Conservation (phyloP, 208 protist species). For the Acanthamoeba rhysodes region DNA sequence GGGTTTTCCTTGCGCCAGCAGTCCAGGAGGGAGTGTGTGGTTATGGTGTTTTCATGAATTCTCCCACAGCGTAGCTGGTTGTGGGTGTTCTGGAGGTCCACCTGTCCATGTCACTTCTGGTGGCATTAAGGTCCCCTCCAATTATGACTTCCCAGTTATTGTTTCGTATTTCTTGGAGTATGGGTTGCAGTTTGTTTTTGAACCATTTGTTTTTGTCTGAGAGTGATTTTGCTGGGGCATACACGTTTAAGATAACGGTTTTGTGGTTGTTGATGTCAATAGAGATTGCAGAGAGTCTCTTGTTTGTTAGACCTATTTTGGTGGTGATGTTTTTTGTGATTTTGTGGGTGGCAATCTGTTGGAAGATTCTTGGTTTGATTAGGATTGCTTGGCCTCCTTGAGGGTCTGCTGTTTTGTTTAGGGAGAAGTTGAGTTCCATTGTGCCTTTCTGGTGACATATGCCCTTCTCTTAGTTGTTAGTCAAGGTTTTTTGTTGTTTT, state of each 20-base stretch:
- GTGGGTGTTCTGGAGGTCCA: not conserved
- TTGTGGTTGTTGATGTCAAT: not conserved
- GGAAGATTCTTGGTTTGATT: not conserved
- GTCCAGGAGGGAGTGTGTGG: not conserved
- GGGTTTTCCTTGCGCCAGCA: not conserved
- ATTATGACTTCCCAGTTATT: not conserved
- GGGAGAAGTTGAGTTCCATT: not conserved
- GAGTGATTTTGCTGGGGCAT: not conserved
- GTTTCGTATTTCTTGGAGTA: not conserved
- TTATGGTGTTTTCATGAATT: not conserved
- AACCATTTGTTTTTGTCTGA: not conserved
- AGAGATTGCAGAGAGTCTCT: not conserved
- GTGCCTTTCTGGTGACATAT: not conserved
- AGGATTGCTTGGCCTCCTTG: not conserved
- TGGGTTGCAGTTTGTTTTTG: not conserved
- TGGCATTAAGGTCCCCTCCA: not conserved
- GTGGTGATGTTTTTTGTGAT: not conserved
- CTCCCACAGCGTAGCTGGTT: not conserved
- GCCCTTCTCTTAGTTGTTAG: not conserved
- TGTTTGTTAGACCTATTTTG: not conserved
- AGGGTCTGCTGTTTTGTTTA: not conserved
- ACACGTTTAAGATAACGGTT: not conserved
- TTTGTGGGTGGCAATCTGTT: not conserved
- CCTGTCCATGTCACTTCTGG: not conserved
- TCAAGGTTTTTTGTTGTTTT: not conserved